These are phyloP conservation scores for Cytospora schulzeri DNA, from an alignment of 2,329 filamentous ascomycete genomes.

Conservation along the genomic window DNA sequence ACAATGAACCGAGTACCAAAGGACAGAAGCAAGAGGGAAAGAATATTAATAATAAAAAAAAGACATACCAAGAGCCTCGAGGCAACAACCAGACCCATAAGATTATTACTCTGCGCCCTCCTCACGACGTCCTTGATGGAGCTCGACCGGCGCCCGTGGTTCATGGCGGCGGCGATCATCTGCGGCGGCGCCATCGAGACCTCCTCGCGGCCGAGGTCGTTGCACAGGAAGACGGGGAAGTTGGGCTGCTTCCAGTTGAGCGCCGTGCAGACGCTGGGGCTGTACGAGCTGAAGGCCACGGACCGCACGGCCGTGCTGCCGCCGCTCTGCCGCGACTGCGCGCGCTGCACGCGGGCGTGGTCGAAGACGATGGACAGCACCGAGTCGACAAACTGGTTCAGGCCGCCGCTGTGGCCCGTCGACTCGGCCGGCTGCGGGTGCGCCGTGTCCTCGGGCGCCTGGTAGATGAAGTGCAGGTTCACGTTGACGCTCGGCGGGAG, in stretches of 20 bases:
- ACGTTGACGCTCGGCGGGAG: conserved; percentile 81
- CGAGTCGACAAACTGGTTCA: conserved; percentile 84
- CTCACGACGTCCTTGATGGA: conserved; percentile 95
- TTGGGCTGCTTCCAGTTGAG: conserved; percentile 99
- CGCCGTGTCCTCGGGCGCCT: conserved; percentile 71
- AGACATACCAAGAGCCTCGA: conserved; percentile 77
- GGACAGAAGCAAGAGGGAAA: conserved; percentile 6
- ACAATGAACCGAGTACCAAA: background rate
- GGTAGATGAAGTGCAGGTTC: conserved; percentile 91
- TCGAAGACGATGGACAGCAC: conserved; percentile 87
- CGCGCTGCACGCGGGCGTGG: conserved; percentile 72
- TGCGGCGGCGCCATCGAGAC: conserved; percentile 41
- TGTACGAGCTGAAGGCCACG: conserved; percentile 93
- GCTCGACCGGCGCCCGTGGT: conserved; percentile 66
- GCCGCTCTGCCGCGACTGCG: conserved; percentile 60
- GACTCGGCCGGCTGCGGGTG: conserved; percentile 47
- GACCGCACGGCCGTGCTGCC: conserved; percentile 65
- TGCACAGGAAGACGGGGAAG: conserved; percentile 93
- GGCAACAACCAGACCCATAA: conserved; percentile 95
- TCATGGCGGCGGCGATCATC: conserved; percentile 49
- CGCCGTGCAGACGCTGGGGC: conserved; percentile 85
- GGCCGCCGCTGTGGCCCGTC: conserved; percentile 74
- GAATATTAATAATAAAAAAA: background rate
- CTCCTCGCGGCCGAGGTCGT: conserved; percentile 75
- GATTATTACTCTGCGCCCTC: conserved; percentile 92